Base-by-base conservation (phyloP, 129 eudicot species). In the Pseudognaphalium luteoalbum region DNA sequence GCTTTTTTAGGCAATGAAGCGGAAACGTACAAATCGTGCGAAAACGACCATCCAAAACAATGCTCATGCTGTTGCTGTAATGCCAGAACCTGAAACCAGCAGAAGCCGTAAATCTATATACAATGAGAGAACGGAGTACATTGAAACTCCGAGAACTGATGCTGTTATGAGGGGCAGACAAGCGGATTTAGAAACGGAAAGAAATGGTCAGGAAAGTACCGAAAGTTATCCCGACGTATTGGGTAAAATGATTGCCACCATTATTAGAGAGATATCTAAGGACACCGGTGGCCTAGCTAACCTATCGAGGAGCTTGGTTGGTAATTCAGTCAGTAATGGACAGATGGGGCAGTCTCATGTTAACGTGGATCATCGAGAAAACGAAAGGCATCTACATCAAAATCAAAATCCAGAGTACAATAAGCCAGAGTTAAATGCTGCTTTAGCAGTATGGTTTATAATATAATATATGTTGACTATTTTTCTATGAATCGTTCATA, bases 271-370 rank as follows among this genome's bases (percentile, higher is more conserved):
- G 70, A 72, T 81, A 21, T 60, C 86, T 0, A 81, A 77, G 41
- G 84, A 88, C 72, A 19, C 85, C 10, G 82, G 85, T 34, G 81
- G 86, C 32, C 58, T 88, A 69, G 79, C 79, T 56, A 86, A 80
- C 58, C 69, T 88, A n/a, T 85, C 91, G 32, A 58, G 64, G 64
- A 21, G 64, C 64, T 58, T 58, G 64, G 15, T 21, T 22, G 64
- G 64, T 8, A 58, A 58, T 28, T 28, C 64, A 0, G 64, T 58
- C 28, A 21, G 32, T 58, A 21, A 20, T 20, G 64, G 14, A 58
- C 64, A 58, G 30, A 58, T 58, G 28, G 14, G 28, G 4, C 29
- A 58, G 30, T 21, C 64, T 7, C 64, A 12, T 21, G 4, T 58
- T 58, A 28, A 58, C 28, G 7, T 7, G 64, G 64, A 58, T 28